A percentile compares a stretch with the other conserved stretches of the same genome.
Evolutionary conservation across 129 eudicot genomes (phyloP).

Genomic region (Scalesia atractyloides): DNA sequence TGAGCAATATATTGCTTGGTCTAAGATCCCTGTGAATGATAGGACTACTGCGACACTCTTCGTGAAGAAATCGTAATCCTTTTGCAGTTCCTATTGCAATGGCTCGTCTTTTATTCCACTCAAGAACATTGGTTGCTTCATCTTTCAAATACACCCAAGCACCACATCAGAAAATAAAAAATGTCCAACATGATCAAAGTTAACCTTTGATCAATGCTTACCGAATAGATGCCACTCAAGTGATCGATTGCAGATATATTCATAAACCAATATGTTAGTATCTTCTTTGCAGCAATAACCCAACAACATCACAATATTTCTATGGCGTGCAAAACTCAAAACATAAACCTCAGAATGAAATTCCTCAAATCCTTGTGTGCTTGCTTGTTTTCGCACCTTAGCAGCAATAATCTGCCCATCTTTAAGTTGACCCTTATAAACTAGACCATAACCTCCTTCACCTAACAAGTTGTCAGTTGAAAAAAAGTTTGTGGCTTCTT

Average conservation of each 20-base stretch:
- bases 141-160: constrained; percentile 33
- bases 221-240: constrained; percentile 89
- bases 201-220: constrained; percentile 27
- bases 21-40: constrained; percentile 83
- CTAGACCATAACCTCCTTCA: constrained; percentile 89
- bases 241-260: constrained; percentile 77
- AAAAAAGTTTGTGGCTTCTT: constrained; percentile 69
- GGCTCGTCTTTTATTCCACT: constrained; percentile 71
- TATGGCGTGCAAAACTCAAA: constrained; percentile 75
- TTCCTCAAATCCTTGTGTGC: constrained; percentile 74
- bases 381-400: constrained; percentile 72
- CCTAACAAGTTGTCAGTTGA: constrained; percentile 67
- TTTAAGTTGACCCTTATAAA: constrained; percentile 69
- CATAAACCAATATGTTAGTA: constrained; percentile 70
- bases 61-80: constrained; percentile 84
- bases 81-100: constrained; percentile 86
- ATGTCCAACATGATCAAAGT: neutral
- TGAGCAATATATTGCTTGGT: constrained; percentile 80
- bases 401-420: constrained; percentile 82
- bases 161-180: neutral
- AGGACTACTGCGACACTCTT: constrained; percentile 85
- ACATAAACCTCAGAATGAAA: constrained; percentile 77
- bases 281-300: constrained; percentile 90
- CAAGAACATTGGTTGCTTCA: constrained; percentile 49
- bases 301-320: constrained; percentile 74